Base-by-base conservation (phyloP, 306 rosid species). In the Pyrus pyrifolia region DNA sequence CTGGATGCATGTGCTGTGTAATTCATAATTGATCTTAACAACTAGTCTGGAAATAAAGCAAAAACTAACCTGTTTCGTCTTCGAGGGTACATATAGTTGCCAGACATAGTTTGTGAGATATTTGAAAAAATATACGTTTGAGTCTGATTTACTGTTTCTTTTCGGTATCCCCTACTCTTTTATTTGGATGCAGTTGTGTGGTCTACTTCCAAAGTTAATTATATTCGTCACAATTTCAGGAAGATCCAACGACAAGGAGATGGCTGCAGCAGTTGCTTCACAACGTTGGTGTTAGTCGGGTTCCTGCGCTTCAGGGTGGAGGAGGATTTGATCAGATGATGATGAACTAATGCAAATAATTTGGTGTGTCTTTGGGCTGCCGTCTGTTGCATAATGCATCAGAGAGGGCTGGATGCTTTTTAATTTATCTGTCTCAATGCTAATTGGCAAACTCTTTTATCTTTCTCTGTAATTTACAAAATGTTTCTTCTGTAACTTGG, bases 231-330 rank as follows among this genome's bases (percentile, higher is more conserved):
- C 42, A 2, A 8, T 74, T 77, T 72, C 79, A 93, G 96, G 96
- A 93, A 58, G 96, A 93, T 81, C 92, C 86, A 81, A 85, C 89
- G 17, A 87, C 92, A n/a, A 87, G 88, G 82, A 86, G 85, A 80
- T 87, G 91, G 96, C 84, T 91, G 59, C 87, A 89, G 35, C 91
- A 88, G 67, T 74, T 93, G 90, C 89, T 87, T 74, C 87, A 73
- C 78, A 93, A 87, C 53, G 90, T 91, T 19, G 88, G 88, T 42
- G 80, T 51, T 59, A 82, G 64, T 67, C 81, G 86, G 72, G 81
- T 81, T 78, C 83, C 85, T 4, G 73, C 84, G 9, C 88, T 76
- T 45, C 93, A 70, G 78, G 87, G 83, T 40, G 88, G 88, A 17
- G 91, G 76, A 30, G 93, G 89, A 61, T 87, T 87, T 68, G 89